Evolutionary conservation across 768 basidiomycete species (phyloP).

Genomic region (Auricularia heimuer): DNA sequence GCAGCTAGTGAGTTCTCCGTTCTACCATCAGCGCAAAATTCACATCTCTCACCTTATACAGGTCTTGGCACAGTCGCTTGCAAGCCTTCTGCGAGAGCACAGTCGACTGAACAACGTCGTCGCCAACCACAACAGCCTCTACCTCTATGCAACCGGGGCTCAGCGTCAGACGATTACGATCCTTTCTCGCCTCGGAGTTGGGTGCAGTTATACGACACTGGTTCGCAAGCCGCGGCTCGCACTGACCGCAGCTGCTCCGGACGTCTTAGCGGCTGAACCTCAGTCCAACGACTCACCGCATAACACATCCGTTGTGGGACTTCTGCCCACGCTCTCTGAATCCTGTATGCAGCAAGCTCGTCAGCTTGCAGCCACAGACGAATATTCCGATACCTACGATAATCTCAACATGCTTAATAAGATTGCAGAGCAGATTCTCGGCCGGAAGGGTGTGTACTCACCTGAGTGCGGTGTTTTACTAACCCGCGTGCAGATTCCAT

Average conservation of each 20-base stretch:
- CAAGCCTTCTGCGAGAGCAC: constrained; percentile 20
- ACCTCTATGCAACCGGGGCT: constrained; percentile 24
- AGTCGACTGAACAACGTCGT: constrained; percentile 25
- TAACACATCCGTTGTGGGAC: background rate
- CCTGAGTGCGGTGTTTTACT: constrained; percentile 13
- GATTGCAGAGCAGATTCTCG: constrained; percentile 25
- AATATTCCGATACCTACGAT: constrained; percentile 22
- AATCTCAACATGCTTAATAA: constrained; percentile 28
- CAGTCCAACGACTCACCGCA: background rate
- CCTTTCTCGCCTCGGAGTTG: constrained; percentile 20
- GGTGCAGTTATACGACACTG: constrained; percentile 22
- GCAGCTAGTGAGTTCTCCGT: background rate
- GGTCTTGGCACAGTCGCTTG: constrained; percentile 15
- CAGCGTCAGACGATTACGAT: constrained; percentile 24
- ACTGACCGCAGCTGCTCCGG: background rate
- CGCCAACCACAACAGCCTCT: constrained; percentile 20
- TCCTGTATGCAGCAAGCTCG: constrained; percentile 14
- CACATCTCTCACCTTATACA: constrained; percentile 5
- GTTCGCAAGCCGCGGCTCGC: constrained; percentile 9
- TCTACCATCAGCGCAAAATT: background rate
- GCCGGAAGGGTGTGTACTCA: constrained; percentile 21
- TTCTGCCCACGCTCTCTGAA: constrained; percentile 14
- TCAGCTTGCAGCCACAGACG: constrained; percentile 14
- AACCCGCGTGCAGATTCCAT: too few relatives aligned
- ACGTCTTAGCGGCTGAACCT: background rate